Percentiles rank a stretch among this genome's conserved stretches.
Conservation (phyloP, 768 basidiomycete species). For the Tephrocybe sp. region DNA sequence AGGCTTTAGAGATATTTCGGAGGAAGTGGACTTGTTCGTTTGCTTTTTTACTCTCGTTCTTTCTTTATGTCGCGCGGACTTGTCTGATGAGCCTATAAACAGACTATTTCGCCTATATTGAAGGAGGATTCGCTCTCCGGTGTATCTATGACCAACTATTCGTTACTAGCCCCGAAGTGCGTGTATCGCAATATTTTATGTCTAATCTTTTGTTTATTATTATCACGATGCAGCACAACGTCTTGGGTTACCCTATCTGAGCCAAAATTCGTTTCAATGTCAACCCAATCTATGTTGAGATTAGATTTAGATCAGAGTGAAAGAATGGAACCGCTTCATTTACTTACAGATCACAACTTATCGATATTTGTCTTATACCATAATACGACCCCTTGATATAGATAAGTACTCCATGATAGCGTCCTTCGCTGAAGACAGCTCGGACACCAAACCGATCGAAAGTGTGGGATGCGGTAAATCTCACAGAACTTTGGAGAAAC, state of each 20-base stretch:
- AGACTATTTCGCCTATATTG: conserved; percentile 14
- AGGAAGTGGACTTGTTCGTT: conserved; percentile 12
- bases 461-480: conserved; percentile 44
- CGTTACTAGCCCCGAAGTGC: conserved; percentile 3
- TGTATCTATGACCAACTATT: conserved; percentile 12
- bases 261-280: neutral
- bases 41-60: neutral
- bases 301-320: neutral
- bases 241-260: neutral
- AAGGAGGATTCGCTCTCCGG: conserved; percentile 10
- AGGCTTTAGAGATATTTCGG: conserved; percentile 7
- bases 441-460: conserved; percentile 56
- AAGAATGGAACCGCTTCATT: no score
- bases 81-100: neutral
- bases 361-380: no score
- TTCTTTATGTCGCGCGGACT: neutral
- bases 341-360: no score
- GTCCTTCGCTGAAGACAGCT: conserved; percentile 40
- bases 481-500: no score
- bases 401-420: no score
- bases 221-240: conserved; percentile 9
- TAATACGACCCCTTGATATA: no score
- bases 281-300: neutral
- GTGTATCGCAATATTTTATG: neutral
- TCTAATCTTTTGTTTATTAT: neutral